phyloP scores from a whole-genome alignment of 2,329 filamentous ascomycete genomes.

The Cercospora canescens region DNA sequence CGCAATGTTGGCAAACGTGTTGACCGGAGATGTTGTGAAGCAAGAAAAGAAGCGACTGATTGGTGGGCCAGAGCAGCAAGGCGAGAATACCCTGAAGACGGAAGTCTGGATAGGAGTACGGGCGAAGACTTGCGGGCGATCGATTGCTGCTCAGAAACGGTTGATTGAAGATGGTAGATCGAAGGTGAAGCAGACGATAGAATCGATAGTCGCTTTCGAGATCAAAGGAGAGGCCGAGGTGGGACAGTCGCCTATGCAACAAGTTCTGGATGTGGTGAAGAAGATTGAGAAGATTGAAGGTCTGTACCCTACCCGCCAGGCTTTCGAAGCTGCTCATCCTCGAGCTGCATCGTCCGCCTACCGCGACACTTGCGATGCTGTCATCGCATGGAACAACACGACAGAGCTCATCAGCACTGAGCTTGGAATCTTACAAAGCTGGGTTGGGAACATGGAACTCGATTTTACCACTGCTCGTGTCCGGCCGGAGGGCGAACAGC shows the following conservation, averaged over 20 bases:
- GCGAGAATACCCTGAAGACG: conserved; percentile 65
- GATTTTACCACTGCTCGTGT: conserved; percentile 80
- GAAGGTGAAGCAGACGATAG: conserved; percentile 71
- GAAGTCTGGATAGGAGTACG: conserved; percentile 87
- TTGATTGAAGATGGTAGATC: conserved; percentile 83
- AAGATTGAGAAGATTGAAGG: conserved; percentile 89
- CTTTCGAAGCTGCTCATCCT: conserved; percentile 73
- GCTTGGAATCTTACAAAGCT: conserved; percentile 84
- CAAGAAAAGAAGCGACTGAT: conserved; percentile 97
- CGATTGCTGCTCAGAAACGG: conserved; percentile 78
- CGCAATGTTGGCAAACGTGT: conserved; percentile 91
- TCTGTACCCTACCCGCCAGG: conserved; percentile 77
- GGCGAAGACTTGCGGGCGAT: conserved; percentile 79
- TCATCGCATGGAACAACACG: conserved; percentile 96
- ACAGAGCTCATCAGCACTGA: conserved; percentile 95
- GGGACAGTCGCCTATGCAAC: conserved; percentile 81
- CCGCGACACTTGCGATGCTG: conserved; percentile 78
- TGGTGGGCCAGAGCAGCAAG: conserved; percentile 73
- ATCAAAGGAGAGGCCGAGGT: conserved; percentile 92
- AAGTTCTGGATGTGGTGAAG: conserved; percentile 84
- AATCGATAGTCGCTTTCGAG: conserved; percentile 88
- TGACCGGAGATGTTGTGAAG: conserved; percentile 94
- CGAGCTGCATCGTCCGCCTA: conserved; percentile 75
- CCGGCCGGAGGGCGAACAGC: conserved; percentile 59
- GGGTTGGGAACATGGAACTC: conserved; percentile 94